Evolutionary conservation across 768 basidiomycete genomes (phyloP), one percentile per base, ranked within the genome.

Genomic region (Pleurotus eryngii): DNA sequence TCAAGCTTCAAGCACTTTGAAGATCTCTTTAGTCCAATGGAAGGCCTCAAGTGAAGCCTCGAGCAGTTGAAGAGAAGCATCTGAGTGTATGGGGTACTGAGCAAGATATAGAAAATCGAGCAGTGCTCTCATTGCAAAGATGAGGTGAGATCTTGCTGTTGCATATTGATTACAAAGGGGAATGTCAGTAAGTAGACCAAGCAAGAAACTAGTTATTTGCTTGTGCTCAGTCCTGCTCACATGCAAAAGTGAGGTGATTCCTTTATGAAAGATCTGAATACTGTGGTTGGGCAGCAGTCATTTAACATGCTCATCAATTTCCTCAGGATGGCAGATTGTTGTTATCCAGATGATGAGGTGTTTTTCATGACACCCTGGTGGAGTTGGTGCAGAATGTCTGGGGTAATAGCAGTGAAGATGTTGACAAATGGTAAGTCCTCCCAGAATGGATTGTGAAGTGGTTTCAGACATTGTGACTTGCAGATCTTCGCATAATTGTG

Each of bases 331-430:
- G 46, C 61, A 46, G 7, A 65, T 62, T 53, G 26, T 35, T 2
- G 57, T 59, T 14, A 59, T 55, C 76, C 75, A 77, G 3, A 55
- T 48, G 3, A 72, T 61, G 0, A 74, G 47, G 51, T 77, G 74
- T 49, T 73, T 74, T n/a, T n/a, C 66, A 77, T 68, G 7, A 76
- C 55, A 0, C 77, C 77, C 55, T 78, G 73, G 60, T 74, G 68
- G 0, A 78, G 59, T 60, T 78, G 75, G 59, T 78, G 77, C 4
- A 78, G 68, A 37, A 76, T 43, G 59, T 78, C 74, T 0, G 77
- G 75, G 3, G 62, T 65, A 63, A 78, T 59, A 12, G 60, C 61
- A 0, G 27, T 7, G 61, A 71, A 74, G 37, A 77, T 76, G 56
- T 76, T 46, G n/a, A 42, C 26, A 46, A 64, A 64, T 2, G 64